Evolutionary conservation across 169 alveolate species (phyloP), one percentile per base, ranked within the genome.

Genomic region (Ichthyophthirius multifiliis): DNA sequence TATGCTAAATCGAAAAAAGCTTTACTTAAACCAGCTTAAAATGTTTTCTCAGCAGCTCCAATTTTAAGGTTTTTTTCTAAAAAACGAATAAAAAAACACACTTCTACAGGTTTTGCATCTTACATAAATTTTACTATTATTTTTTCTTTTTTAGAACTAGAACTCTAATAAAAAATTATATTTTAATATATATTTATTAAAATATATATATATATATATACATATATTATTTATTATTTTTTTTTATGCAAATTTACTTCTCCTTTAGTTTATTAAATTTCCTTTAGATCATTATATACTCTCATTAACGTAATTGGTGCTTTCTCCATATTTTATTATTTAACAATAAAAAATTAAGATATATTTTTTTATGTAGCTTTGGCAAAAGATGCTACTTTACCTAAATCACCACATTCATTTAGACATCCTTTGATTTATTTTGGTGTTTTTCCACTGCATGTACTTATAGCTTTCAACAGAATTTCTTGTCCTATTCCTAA

Each of bases 401-500:
- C 99, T 74, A 98, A 90, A 89, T 98, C 99, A 27, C 99, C 99
- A 34, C 90, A 87, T 78, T 96, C 93, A 55, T 94, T 90, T 71
- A 87, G 80, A 87, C 93, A 89, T 44, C 95, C 97, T 93, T 97
- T 98, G 30, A 98, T 85, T 81, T 94, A 82, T 65, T 93, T 88
- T 62, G 95, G 98, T 2, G 98, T 88, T 73, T 93, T 90, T 16
- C 99, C 99, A 65, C 97, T 95, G 9, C 98, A 96, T 76, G 95
- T 98, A 32, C 99, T 94, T 76, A 98, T 97, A 2, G 99, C 97
- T 89, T 97, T 98, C 39, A 96, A 86, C 15, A 98, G 82, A 62
- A 97, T 84, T 75, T 98, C 96, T 37, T 97, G 97, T 1, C 99
- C 99, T 31, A 98, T 97, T 9, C 99, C 99, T 34, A 97, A 89